These are phyloP conservation scores for Scheffersomyces illinoinensis DNA, from an alignment of 1,139 yeast genomes.

Conservation along the genomic window DNA sequence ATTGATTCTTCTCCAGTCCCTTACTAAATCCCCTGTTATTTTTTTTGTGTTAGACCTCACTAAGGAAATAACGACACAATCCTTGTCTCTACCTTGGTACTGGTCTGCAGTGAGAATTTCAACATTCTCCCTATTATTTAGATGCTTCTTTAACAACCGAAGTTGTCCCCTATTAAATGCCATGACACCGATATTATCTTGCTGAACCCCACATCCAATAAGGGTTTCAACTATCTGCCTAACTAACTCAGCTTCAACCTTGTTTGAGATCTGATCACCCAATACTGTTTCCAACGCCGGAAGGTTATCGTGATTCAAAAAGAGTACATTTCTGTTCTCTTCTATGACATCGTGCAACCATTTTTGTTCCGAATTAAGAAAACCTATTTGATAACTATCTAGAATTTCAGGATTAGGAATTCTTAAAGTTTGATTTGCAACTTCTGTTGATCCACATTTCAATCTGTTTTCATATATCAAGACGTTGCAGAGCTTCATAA, in stretches of 20 bases:
- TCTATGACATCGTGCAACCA: slow-evolving; percentile 39
- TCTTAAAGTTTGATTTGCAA: slow-evolving; percentile 55
- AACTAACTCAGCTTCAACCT: slow-evolving; percentile 67
- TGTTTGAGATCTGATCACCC: slow-evolving; percentile 73
- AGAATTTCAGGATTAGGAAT: slow-evolving; percentile 42
- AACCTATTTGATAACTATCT: slow-evolving; percentile 5
- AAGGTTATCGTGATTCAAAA: slow-evolving; percentile 73
- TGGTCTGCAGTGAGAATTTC: slow-evolving; percentile 93
- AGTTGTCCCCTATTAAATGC: slow-evolving; percentile 86
- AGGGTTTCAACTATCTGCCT: slow-evolving; percentile 63
- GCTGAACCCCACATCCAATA: slow-evolving; percentile 58
- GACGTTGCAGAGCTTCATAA: slow-evolving; percentile 79
- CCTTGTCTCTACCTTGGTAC: slow-evolving; percentile 95
- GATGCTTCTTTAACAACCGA: slow-evolving; percentile 47
- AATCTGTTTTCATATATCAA: slow-evolving; percentile 75
- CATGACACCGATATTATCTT: slow-evolving; percentile 75
- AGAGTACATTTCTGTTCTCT: slow-evolving; percentile 57
- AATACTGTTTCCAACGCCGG: slow-evolving; percentile 57
- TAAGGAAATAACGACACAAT: slow-evolving; percentile 81
- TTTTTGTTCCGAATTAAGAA: slow-evolving; percentile 10
- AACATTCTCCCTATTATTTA: slow-evolving; percentile 44
- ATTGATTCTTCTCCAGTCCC: slow-evolving; percentile 89
- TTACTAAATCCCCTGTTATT: slow-evolving; percentile 73
- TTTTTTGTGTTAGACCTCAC: slow-evolving; percentile 77
- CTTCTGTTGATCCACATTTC: slow-evolving; percentile 68